Percentiles rank a stretch among this genome's conserved stretches.
phyloP scores from a whole-genome alignment of 257 asterid genomes.

The Gentiana macrophylla region DNA sequence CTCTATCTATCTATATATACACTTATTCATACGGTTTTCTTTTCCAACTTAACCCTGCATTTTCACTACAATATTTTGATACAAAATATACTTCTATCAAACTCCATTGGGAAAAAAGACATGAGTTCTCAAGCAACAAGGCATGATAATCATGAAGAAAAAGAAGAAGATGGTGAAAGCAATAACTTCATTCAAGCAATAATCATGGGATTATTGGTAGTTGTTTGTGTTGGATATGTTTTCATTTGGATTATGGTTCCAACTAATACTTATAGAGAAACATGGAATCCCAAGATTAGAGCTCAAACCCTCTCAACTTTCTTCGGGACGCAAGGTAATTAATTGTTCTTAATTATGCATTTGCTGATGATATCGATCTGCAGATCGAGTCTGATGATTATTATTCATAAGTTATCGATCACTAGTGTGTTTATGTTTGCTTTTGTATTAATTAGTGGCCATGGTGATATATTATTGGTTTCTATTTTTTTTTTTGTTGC shows the following conservation, averaged over 20 bases:
- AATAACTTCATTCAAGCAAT: slow-evolving; percentile 18
- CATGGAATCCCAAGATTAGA: slow-evolving; percentile 46
- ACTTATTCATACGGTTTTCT: background rate
- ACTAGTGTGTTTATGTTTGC: background rate
- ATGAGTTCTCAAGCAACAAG: background rate
- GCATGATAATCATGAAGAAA: background rate
- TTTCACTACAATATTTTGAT: no score
- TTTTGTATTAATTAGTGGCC: background rate
- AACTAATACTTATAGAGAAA: slow-evolving; percentile 26
- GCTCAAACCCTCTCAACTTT: slow-evolving; percentile 44
- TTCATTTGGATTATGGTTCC: slow-evolving; percentile 55
- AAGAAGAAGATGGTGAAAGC: background rate
- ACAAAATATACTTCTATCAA: background rate
- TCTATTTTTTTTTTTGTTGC: background rate
- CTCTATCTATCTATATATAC: no score
- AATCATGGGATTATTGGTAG: slow-evolving; percentile 26
- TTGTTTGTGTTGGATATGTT: slow-evolving; percentile 38
- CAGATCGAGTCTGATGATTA: no score
- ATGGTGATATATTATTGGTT: background rate
- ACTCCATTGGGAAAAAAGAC: background rate
- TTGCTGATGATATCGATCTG: background rate
- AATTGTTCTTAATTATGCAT: background rate
- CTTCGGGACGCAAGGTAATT: slow-evolving; percentile 71
- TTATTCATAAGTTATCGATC: no score
- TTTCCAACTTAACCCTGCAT: background rate